Conservation (phyloP, 768 basidiomycete species). For the Dictyophora rubrovolvata region DNA sequence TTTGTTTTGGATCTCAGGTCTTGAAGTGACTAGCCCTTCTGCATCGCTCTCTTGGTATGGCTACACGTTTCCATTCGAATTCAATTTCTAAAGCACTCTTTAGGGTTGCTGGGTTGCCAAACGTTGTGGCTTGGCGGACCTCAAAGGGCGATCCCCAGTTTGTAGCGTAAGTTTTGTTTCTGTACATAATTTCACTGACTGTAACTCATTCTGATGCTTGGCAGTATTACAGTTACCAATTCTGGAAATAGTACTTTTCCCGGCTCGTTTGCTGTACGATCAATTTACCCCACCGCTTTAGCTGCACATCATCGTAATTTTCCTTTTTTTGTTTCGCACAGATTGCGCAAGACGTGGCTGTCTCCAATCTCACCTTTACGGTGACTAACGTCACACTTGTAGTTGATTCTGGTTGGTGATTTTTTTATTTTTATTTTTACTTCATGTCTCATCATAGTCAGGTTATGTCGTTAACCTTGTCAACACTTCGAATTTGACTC, state of each 20-base stretch:
- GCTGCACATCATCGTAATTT: not conserved
- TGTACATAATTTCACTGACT: not conserved
- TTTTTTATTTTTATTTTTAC: not conserved
- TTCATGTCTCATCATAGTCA: conserved; percentile 1
- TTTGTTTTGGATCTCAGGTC: too few relatives aligned
- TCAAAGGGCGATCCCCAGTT: conserved; percentile 22
- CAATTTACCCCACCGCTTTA: not conserved
- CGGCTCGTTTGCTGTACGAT: conserved; percentile 22
- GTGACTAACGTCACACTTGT: conserved; percentile 27
- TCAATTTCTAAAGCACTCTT: not conserved
- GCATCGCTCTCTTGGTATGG: not conserved
- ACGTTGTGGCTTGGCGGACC: conserved; percentile 26
- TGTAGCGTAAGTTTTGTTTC: conserved; percentile 14
- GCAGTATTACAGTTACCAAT: conserved; percentile 24
- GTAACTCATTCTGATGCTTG: too few relatives aligned
- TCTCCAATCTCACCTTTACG: conserved; percentile 13
- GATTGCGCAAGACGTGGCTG: conserved; percentile 24
- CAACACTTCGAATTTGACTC: conserved; percentile 21
- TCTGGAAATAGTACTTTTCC: conserved; percentile 22
- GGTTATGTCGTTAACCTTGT: conserved; percentile 28
- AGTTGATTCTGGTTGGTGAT: conserved; percentile 7
- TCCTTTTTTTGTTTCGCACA: not conserved
- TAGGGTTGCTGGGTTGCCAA: conserved; percentile 10
- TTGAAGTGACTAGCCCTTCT: not conserved
- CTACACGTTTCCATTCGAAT: not conserved